These are phyloP conservation scores for Sextonia rubra DNA, from an alignment of 164 flowering plant genomes.

Conservation along the genomic window DNA sequence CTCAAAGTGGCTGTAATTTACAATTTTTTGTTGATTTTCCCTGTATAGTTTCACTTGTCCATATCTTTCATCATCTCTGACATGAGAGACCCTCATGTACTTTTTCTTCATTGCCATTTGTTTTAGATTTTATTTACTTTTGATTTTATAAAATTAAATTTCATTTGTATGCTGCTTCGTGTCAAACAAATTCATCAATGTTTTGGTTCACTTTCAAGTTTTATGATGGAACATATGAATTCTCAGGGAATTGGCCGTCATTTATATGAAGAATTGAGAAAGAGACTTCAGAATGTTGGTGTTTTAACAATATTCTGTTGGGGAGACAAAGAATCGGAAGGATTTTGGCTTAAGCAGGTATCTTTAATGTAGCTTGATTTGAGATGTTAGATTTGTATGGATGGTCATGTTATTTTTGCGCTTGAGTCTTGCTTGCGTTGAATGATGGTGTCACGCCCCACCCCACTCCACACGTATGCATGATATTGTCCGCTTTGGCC, in stretches of 20 bases:
- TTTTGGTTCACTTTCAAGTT: background rate
- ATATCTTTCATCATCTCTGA: no score
- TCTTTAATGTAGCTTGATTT: background rate
- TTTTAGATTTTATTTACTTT: no score
- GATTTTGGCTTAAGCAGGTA: conserved; percentile 94
- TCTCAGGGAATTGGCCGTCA: conserved; percentile 70
- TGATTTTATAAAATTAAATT: background rate
- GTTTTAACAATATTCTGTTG: conserved; percentile 68
- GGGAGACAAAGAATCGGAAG: conserved; percentile 91
- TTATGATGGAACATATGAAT: conserved; percentile 5
- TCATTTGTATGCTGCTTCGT: background rate
- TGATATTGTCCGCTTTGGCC: no score
- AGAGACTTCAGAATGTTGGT: conserved; percentile 72
- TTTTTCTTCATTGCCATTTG: background rate
- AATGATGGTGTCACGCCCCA: no score
- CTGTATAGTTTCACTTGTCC: background rate
- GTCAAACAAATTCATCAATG: background rate
- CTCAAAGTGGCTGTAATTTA: background rate
- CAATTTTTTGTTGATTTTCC: background rate
- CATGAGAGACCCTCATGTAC: no score
- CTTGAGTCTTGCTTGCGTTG: conserved; percentile 2
- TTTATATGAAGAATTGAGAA: conserved; percentile 58
- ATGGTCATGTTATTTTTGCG: background rate
- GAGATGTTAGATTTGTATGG: no score
- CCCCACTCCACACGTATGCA: no score